Conservation (phyloP, 2,329 filamentous ascomycete genomes). For the Hypoxylon sp. region DNA sequence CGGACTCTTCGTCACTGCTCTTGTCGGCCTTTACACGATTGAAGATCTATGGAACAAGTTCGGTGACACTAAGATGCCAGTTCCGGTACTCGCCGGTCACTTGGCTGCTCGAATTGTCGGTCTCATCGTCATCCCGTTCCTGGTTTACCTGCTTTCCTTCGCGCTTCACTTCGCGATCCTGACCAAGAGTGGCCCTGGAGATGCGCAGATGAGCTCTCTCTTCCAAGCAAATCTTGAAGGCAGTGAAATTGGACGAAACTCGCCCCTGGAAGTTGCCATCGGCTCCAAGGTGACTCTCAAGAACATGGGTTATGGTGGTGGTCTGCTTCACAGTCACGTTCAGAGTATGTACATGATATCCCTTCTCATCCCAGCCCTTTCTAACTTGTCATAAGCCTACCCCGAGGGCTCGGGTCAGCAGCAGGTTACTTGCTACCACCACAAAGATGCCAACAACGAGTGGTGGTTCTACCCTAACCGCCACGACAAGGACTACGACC, state of each 20-base stretch:
- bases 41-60: conserved; percentile 99
- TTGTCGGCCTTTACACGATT: conserved; percentile 94
- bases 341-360: conserved; percentile 68
- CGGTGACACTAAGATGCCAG: conserved; percentile 89
- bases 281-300: conserved; percentile 94
- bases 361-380: conserved; percentile 2
- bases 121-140: conserved; percentile 87
- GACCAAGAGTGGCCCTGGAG: conserved; percentile 92
- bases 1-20: conserved; percentile 92
- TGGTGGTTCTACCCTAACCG: conserved; percentile 99
- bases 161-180: conserved; percentile 94
- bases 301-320: conserved; percentile 99
- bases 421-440: conserved; percentile 98
- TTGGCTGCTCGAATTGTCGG: conserved; percentile 84
- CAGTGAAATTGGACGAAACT: conserved; percentile 93
- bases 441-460: conserved; percentile 99
- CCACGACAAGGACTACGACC: conserved; percentile 77
- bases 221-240: conserved; percentile 97
- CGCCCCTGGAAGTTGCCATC: conserved; percentile 89
- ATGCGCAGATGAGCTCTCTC: conserved; percentile 99
- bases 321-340: conserved; percentile 94
- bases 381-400: conserved; percentile 65
- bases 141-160: conserved; percentile 97
- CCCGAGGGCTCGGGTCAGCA: conserved; percentile 94
- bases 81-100: conserved; percentile 76